Evolutionary conservation across 306 rosid genomes (phyloP).

Genomic region (Echinosophora koreensis): DNA sequence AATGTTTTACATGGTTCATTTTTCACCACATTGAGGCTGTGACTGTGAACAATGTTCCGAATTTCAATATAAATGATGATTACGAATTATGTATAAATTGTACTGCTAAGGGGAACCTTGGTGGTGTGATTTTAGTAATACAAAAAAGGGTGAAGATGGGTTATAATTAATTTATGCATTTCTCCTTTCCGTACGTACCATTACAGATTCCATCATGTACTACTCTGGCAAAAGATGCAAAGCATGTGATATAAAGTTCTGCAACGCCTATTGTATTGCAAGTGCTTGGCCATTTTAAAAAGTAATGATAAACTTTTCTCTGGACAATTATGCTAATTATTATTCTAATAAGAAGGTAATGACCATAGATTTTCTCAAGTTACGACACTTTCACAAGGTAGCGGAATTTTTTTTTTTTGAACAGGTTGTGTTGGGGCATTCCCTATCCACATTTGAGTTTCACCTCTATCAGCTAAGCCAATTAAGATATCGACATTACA

Average conservation of each 20-base stretch:
- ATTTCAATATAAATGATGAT: neutral
- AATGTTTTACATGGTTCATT: no score
- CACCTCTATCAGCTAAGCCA: no score
- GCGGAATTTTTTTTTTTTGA: no score
- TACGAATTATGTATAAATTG: neutral
- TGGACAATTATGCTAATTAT: no score
- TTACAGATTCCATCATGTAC: neutral
- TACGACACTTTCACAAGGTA: no score
- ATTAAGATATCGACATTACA: no score
- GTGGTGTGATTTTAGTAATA: neutral
- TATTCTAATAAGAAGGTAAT: no score
- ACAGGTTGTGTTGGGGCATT: no score
- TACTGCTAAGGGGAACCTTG: neutral
- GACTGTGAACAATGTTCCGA: no score
- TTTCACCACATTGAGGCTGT: no score
- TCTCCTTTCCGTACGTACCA: neutral
- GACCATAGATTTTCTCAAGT: no score
- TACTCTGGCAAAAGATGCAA: conserved; percentile 23
- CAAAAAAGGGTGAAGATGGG: neutral
- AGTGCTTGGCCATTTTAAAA: conserved; percentile 33
- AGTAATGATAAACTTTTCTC: neutral
- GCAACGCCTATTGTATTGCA: conserved; percentile 33
- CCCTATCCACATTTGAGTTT: no score
- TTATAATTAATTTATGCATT: conserved; percentile 3
- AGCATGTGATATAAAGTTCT: conserved; percentile 41